Evolutionary conservation across 2,329 filamentous ascomycete species (phyloP), one percentile per base, ranked within the genome.

Genomic region (Daldinia sp.): DNA sequence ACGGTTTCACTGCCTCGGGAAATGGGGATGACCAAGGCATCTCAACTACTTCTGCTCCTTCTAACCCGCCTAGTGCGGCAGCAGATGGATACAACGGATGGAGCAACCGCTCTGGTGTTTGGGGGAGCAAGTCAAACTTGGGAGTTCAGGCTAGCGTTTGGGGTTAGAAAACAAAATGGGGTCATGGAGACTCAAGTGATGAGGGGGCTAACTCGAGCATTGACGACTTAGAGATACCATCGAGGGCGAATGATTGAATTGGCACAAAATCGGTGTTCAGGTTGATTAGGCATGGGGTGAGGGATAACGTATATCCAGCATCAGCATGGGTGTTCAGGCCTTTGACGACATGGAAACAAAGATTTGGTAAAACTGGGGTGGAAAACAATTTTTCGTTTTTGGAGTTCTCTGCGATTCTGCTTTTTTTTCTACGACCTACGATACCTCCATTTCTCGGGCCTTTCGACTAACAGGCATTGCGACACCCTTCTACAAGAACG

Each of bases 81-180:
- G 77, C 79, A 30, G 79, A 84, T 8, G 79, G 80, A 32, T 72
- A 81, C 27, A 83, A 89, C 15, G 87, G 88, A 63, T 97, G 94
- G 94, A 89, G 91, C 57, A 90, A 88, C 74, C 90, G 91, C 69
- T 90, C 89, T 68, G 90, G 89, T 35, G 92, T 94, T 45, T 97
- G 94, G 94, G 91, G 93, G 62, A 90, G 89, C 73, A 92, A 91
- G 73, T 91, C 89, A 68, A 87, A 88, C 51, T 87, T 96, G 64
- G 92, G 93, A 68, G 91, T 94, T 64, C 93, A 96, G 77, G 93
- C 94, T 68, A 96, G 93, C 68, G 94, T 97, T 70, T 98, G 94
- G 94, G 94, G 94, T 71, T 97, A 89, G 72, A 55, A 65, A 51
- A 45, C 64, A 19, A 45, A 57, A 49, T 39, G 43, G 48, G 32